Conservation (phyloP, 768 basidiomycete species). For the Pulveroboletus ravenelii region DNA sequence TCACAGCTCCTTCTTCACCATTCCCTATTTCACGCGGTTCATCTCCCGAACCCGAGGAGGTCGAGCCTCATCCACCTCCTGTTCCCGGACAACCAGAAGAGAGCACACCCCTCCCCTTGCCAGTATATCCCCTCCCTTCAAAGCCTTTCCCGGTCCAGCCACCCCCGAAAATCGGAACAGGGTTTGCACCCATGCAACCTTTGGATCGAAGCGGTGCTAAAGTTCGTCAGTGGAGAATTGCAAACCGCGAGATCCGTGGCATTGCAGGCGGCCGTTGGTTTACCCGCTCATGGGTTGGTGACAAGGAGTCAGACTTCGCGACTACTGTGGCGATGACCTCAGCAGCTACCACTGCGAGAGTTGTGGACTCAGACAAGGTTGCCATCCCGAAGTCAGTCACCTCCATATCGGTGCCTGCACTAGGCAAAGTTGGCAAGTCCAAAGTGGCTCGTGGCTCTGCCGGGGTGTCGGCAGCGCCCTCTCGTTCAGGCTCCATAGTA, state of each 20-base stretch:
- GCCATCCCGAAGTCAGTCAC: constrained; percentile 35
- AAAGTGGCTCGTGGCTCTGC: constrained; percentile 37
- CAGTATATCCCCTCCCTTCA: constrained; percentile 73
- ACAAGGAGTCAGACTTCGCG: constrained; percentile 69
- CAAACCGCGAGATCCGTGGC: constrained; percentile 73
- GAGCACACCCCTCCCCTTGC: constrained; percentile 47
- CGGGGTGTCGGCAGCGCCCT: constrained; percentile 47
- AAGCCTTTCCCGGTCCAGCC: constrained; percentile 81
- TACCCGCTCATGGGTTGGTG: constrained; percentile 75
- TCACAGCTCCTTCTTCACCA: constrained; percentile 73
- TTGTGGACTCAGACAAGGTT: constrained; percentile 26
- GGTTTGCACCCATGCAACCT: constrained; percentile 62
- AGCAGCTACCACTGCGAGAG: constrained; percentile 26
- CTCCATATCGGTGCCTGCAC: constrained; percentile 45
- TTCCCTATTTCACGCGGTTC: constrained; percentile 34
- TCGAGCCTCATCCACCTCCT: constrained; percentile 28
- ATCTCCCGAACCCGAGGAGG: constrained; percentile 49
- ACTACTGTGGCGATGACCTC: constrained; percentile 28
- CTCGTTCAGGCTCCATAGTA: constrained; percentile 52
- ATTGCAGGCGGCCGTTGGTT: constrained; percentile 85
- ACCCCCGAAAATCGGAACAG: constrained; percentile 68
- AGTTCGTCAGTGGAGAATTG: constrained; percentile 68
- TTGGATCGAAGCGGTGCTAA: constrained; percentile 61
- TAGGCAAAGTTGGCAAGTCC: constrained; percentile 39
- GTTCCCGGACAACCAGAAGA: constrained; percentile 37